Evolutionary conservation across 768 basidiomycete genomes (phyloP), one percentile per base, ranked within the genome.

Genomic region (Sarcodon sp.): DNA sequence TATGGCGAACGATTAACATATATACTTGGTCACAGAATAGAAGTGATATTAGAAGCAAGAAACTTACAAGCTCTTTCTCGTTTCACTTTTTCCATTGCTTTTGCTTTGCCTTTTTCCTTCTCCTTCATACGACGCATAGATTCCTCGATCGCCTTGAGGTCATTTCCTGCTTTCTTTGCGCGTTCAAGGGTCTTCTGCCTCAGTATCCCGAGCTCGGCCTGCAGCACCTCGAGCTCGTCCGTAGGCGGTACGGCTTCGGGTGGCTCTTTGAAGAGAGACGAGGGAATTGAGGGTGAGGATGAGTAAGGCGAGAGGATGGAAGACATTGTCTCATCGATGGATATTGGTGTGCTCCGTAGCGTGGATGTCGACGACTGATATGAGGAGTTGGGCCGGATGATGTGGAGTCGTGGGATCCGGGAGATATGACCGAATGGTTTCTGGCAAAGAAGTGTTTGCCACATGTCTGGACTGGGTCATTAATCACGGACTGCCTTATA

Each of bases 71-170:
- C 84, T 56, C 75, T 76, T 59, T 87, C 86, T 45, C 77, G 73
- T 66, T 82, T 84, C 51, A 80, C 68, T 64, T 76, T 85, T 49
- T 84, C 83, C 39, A 77, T 60, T 46, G 74, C 77, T 61, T 86
- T 87, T 0, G 73, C 77, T 61, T 87, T 87, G 0, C 83, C 82
- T 65, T 69, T 75, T 63, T 78, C 82, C 62, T 76, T 80, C 66
- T 87, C 86, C 66, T 77, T 83, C 66, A 87, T 73, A 51, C 76
- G 73, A 47, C 77, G 75, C 75, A 85, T 80, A 44, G 80, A 82
- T 64, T 83, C 85, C 53, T 84, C 78, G 55, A 89, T 79, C 47
- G 76, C 71, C 59, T 71, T 75, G 54, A 86, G 66, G 69, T 89
- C 87, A 57, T 83, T 78, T 33, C 73, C 75, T 0, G 86, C 87